A percentile compares a stretch with the other conserved stretches of the same genome.
Conservation (phyloP, 2,329 filamentous ascomycete genomes). For the Fusarium poae region DNA sequence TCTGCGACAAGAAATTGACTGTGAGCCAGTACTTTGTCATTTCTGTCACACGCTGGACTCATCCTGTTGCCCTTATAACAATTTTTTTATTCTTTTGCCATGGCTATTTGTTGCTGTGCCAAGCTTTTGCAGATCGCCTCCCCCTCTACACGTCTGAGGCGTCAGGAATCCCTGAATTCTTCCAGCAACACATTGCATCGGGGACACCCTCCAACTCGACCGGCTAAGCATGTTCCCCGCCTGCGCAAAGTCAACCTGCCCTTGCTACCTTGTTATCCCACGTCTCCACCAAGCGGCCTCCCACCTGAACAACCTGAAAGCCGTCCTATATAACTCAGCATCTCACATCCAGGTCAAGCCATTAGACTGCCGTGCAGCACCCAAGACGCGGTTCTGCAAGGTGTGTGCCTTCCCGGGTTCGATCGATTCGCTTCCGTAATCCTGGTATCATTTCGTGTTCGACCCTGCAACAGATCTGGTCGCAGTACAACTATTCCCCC, state of each 20-base stretch:
- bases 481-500: not conserved
- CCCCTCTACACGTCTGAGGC: conserved; percentile 1
- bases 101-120: conserved; percentile 20
- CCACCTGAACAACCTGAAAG: conserved; percentile 12
- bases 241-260: conserved; percentile 5
- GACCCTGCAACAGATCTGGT: not conserved
- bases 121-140: conserved; percentile 1
- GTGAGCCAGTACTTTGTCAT: not conserved
- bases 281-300: conserved; percentile 37
- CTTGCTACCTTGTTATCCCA: conserved; percentile 19
- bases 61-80: not conserved
- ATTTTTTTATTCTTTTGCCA: conserved; percentile 1
- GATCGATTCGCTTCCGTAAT: not conserved
- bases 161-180: conserved; percentile 4
- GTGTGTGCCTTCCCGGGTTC: not conserved
- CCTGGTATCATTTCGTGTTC: not conserved
- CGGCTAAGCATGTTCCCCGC: conserved; percentile 22
- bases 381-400: not conserved
- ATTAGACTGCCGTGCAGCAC: not conserved
- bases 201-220: conserved; percentile 14
- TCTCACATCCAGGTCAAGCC: conserved; percentile 12
- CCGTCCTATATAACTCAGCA: conserved; percentile 22
- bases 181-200: not conserved
- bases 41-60: not conserved
- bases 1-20: not conserved